Conservation (phyloP, 176 grass and related monocot genomes). For the Guadua angustifolia region DNA sequence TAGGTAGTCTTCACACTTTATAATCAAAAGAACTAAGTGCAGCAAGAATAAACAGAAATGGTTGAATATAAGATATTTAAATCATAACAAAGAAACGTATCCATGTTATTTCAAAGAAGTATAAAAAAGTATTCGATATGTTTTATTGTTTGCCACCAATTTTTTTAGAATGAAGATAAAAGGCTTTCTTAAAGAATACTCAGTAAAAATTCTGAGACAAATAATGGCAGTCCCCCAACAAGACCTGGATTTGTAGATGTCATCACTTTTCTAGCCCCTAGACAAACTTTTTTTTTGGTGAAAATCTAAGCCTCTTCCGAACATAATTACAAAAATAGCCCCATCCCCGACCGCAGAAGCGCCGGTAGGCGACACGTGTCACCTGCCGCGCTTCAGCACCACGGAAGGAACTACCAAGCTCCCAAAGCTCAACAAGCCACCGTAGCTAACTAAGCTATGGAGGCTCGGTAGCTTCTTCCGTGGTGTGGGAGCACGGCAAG, state of each 20-base stretch:
- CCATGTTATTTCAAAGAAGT: slow-evolving; percentile 11
- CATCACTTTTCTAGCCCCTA: too few relatives aligned
- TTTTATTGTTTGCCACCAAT: not conserved
- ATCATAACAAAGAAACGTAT: not conserved
- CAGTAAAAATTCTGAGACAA: not conserved
- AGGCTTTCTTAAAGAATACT: not conserved
- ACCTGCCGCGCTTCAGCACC: too few relatives aligned
- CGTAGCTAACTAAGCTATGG: too few relatives aligned
- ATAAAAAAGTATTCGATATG: not conserved
- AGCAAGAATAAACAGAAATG: not conserved
- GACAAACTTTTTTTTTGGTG: too few relatives aligned
- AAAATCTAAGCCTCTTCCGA: too few relatives aligned
- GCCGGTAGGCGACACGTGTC: too few relatives aligned
- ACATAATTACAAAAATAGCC: too few relatives aligned
- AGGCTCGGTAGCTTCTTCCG: too few relatives aligned
- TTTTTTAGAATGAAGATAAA: not conserved
- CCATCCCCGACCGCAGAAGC: too few relatives aligned
- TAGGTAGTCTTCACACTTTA: not conserved
- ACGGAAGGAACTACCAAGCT: too few relatives aligned
- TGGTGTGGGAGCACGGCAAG: too few relatives aligned
- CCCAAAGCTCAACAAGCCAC: too few relatives aligned
- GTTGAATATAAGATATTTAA: not conserved
- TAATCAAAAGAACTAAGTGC: slow-evolving; percentile 17
- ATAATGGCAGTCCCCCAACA: not conserved
- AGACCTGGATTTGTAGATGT: not conserved